A percentile compares a stretch with the other conserved stretches of the same genome.
Evolutionary conservation across 805 yeast genomes (phyloP).

Genomic region (Nakazawaea ishiwadae): DNA sequence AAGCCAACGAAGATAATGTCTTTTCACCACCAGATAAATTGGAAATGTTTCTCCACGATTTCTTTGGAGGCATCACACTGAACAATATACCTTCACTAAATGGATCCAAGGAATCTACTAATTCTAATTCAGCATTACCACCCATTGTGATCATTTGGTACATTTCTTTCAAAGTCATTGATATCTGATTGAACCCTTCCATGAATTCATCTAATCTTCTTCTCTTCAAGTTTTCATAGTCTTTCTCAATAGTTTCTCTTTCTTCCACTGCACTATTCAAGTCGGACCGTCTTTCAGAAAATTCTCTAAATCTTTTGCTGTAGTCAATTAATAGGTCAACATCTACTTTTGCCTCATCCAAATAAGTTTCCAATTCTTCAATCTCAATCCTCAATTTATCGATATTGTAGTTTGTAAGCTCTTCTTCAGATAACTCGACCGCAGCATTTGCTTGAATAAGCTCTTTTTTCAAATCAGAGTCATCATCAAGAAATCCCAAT

Average conservation of each 20-base stretch:
- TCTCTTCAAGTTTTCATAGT: constrained; percentile 65
- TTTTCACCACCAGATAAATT: constrained; percentile 98
- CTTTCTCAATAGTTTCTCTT: constrained; percentile 59
- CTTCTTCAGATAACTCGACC: constrained; percentile 44
- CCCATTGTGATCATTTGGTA: constrained; percentile 99
- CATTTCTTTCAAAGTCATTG: constrained; percentile 90
- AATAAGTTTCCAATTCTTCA: constrained; percentile 46
- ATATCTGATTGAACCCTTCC: constrained; percentile 85
- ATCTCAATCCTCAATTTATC: constrained; percentile 48
- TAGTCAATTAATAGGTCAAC: constrained; percentile 75
- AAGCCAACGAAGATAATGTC: constrained; percentile 88
- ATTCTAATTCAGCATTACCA: constrained; percentile 95
- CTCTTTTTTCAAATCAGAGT: constrained; percentile 16
- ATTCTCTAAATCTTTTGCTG: constrained; percentile 62
- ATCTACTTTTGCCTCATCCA: constrained; percentile 59
- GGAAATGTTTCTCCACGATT: constrained; percentile 93
- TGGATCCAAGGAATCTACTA: constrained; percentile 96
- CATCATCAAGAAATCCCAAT: constrained; percentile 44
- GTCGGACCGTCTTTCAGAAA: constrained; percentile 54
- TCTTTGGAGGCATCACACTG: constrained; percentile 99
- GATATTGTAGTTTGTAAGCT: constrained; percentile 42
- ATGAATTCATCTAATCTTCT: constrained; percentile 83
- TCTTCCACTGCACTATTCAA: constrained; percentile 61
- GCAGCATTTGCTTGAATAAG: constrained; percentile 28
- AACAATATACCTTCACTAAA: constrained; percentile 94